Base-by-base conservation (phyloP, 2,329 filamentous ascomycete genomes). In the Mariannaea sp. region DNA sequence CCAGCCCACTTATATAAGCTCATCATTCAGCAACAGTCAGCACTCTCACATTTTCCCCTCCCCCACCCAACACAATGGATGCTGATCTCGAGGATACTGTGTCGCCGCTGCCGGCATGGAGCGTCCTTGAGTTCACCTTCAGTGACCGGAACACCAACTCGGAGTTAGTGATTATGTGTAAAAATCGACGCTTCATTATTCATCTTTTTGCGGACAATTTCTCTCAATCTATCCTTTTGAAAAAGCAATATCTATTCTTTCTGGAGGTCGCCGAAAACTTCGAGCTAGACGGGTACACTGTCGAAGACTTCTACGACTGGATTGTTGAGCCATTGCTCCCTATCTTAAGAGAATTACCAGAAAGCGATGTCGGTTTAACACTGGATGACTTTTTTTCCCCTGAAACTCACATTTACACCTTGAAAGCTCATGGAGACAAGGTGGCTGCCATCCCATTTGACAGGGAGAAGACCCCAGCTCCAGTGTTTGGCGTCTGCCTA, bases 271-370 rank as follows among this genome's bases (percentile, higher is more conserved):
- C 55, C 14, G 55, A 62, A 9, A 44, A 65, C 7, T 58, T 49
- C 22, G 59, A 57, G 14, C 56, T 61, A 14, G 60, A 67, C 8
- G n/a, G n/a, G n/a, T n/a, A n/a, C n/a, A n/a, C n/a, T n/a, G n/a
- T n/a, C n/a, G n/a, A n/a, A n/a, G 63, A 65, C 49, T 62, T 66
- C 22, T 64, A 58, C 35, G 57, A 61, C 17, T 65, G 61, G 61
- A 43, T 58, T 13, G 33, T 40, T 3, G 55, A 56, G 42, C 64
- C 61, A 20, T 45, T 65, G 9, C 39, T 59, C 2, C 54, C 61
- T 6, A 5, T 64, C 1, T 45, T 48, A 29, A 7, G 35, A 29
- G 6, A 20, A 8, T 14, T 58, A 5, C 46, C 33, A 6, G 22
- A 38, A 7, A 12, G 8, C n/a, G 32, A 35, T 35, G 14, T 4